Base-by-base conservation (phyloP, 1,284 basidiomycete genomes). In the Malassezia furfur region DNA sequence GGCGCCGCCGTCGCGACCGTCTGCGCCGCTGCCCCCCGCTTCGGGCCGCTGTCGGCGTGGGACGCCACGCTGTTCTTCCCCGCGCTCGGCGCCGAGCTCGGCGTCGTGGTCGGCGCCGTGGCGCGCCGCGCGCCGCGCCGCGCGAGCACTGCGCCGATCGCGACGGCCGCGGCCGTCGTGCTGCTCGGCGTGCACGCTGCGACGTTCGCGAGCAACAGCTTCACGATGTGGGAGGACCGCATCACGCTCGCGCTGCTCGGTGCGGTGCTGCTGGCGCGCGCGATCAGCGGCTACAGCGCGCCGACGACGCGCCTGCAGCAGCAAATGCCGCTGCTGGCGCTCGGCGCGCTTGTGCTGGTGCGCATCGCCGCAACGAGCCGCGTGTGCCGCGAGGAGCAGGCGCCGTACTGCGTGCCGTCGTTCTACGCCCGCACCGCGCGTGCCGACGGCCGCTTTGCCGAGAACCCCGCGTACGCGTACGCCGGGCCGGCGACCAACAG, bases 381-480 rank as follows among this genome's bases (percentile, higher is more conserved):
- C 0, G 83, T 91, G 0, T 98, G 93, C 71, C 79, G 94, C 50
- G 94, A 98, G 74, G 94, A 98, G 72, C 93, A 96, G 75, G 85
- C 87, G 44, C 85, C 88, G 0, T 85, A 1, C 75, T 90, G 11
- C 88, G 84, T 68, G 77, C 93, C 48, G 79, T 86, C 57, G 77
- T 91, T 52, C 67, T 78, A 61, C 71, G 75, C 48, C 72, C 47
- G 50, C 19, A 21, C 9, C 9, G 36, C 17, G 21, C 25, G 40
- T 9, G 38, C 52, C 22, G 53, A 63, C 44, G 48, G 39, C 21
- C 21, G 30, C 14, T 60, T 53, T 32, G 51, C 52, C 5, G 60
- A 63, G 36, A 49, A 52, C 2, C 45, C 48, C 12, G 58, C 61
- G 10, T 65, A 66, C 32, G 28, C 52, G 6, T 50, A 48, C 10